These are phyloP conservation scores for Strigomonas oncopelti DNA, from an alignment of 208 protist species.

Conservation along the genomic window DNA sequence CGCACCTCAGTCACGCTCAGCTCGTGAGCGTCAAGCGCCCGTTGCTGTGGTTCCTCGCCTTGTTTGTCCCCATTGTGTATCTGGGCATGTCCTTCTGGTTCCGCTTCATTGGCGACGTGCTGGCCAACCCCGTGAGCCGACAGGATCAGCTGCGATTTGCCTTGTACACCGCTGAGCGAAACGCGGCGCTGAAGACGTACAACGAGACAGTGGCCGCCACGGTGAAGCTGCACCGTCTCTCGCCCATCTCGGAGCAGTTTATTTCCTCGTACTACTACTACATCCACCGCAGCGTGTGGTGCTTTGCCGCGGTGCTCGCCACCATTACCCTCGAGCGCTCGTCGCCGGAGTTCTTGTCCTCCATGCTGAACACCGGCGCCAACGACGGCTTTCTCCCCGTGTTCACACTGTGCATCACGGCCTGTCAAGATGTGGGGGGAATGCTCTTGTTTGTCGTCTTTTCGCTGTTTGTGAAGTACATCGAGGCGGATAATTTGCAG, in stretches of 20 bases:
- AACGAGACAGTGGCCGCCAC: background rate
- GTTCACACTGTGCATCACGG: conserved; percentile 23
- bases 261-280: conserved; percentile 9
- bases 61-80: conserved; percentile 19
- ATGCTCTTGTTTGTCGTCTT: conserved; percentile 22
- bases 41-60: conserved; percentile 14
- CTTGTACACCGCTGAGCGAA: background rate
- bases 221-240: background rate
- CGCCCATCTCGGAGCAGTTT: conserved; percentile 13
- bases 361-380: conserved; percentile 19
- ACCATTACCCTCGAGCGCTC: conserved; percentile 25
- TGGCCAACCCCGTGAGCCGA: background rate
- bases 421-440: conserved; percentile 21
- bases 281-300: conserved; percentile 14
- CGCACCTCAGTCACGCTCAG: conserved; percentile 20
- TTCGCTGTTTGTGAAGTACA: conserved; percentile 6
- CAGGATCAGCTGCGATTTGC: background rate
- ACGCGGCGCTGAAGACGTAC: background rate
- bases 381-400: conserved; percentile 14
- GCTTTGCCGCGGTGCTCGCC: conserved; percentile 22
- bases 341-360: conserved; percentile 24
- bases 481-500: conserved; percentile 9
- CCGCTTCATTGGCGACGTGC: conserved; percentile 10
- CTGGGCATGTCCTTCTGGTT: conserved; percentile 16
- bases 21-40: conserved; percentile 6